Evolutionary conservation across 768 basidiomycete genomes (phyloP), one percentile per base, ranked within the genome.

Genomic region (Xerocomus spinulosus): DNA sequence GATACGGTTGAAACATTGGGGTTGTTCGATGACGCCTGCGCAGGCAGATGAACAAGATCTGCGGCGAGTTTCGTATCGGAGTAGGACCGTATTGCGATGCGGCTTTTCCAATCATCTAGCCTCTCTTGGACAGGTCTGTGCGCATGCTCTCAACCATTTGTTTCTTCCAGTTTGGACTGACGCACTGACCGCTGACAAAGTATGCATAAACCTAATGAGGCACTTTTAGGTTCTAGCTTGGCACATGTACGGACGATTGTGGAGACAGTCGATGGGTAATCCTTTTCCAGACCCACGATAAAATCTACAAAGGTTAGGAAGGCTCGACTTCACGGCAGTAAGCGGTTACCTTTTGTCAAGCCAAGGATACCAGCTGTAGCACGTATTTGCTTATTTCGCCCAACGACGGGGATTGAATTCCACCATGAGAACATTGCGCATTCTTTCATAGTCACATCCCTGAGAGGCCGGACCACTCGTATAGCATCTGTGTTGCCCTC

Each of bases 211-310:
- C 70, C 72, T 8, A 66, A 65, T 0, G 79, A 68, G 3, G 66
- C 70, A 44, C 76, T 66, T 61, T 85, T 90, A 0, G 90, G 81
- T 9, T 81, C 75, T 23, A 92, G 66, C 65, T 92, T 92, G 5
- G 75, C 81, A 57, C 86, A 88, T 1, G 90, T 92, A 29, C 85
- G 79, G 20, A 81, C 81, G 42, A 92, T 86, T 0, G 90, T 82
- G 8, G 87, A 90, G 10, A 92, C 90, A 0, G 90, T 92, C 0
- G 89, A 88, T 4, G 90, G 90, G 62, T 85, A 92, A 62, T 91
- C 83, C 42, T 76, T 79, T 66, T 92, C 90, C 24, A 92, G 61
- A 3, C 87, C 83, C 17, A 85, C 67, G 48, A 92, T 87, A 56
- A 92, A 92, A 61, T 83, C 90, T 90, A 47, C 10, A 10, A 30